Base-by-base conservation (phyloP, 2,329 filamentous ascomycete genomes). In the Clonostachys rhizophaga region DNA sequence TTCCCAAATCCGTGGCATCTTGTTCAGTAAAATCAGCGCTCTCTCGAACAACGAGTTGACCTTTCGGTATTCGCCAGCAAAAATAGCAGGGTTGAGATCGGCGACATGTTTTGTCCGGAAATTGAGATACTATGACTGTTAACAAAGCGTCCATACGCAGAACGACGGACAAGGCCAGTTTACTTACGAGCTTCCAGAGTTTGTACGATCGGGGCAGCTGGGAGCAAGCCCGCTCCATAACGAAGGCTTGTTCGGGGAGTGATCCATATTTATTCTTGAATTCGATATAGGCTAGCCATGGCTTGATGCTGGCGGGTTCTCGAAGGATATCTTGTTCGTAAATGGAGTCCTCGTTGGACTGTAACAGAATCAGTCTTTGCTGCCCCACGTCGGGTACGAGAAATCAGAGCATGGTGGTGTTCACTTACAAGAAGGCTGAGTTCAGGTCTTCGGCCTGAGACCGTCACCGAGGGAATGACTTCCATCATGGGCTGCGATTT, bases 1-100 rank as follows among this genome's bases (percentile, higher is more conserved):
- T 65, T 96, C 91, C 95, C 94, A 99, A 62, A 99, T 94, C 55
- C 84, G 82, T 20, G 95, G 94, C 94, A 99, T 99, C 71, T 99
- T 99, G 71, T 99, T 96, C 52, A 99, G 79, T 39, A 99, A 77
- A 49, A 96, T 89, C 45, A 99, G 73, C 5, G 94, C 91, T 56
- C 89, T 82, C 70, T 99, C 94, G 64, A 96, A 99, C 39, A 97
- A 81, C 46, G 89, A 79, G 65, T 99, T 99, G 64, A 97, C 91
- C 68, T 97, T 99, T 61, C 84, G 80, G 68, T 87, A 97, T 61
- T 99, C 91, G 49, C 80, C 72, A 45, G 83, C 82, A 64, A 88
- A 90, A 48, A 84, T 78, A 47, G 89, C 87, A 12, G 92, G 84
- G 64, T 96, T 97, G 56, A 92, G 82, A 61, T 85, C 87, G 51